phyloP scores from a whole-genome alignment of 176 grass and related monocot species.

The Carex myosuroides region DNA sequence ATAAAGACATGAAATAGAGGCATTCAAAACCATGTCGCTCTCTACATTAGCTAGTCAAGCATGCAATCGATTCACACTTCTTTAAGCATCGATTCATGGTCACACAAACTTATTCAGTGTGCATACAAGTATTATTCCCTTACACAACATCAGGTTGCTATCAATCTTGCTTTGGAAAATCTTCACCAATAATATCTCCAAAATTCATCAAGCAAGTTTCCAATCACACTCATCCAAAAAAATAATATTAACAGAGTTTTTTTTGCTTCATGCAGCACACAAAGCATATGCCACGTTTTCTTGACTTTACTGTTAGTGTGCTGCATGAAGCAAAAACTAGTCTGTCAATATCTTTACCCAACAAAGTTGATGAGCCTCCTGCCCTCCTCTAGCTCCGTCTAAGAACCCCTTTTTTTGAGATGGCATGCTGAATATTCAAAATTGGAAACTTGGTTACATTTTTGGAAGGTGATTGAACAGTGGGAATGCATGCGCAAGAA shows the following conservation, averaged over 20 bases:
- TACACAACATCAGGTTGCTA: background rate
- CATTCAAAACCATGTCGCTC: background rate
- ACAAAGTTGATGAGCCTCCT: background rate
- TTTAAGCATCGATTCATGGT: background rate
- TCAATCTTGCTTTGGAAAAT: background rate
- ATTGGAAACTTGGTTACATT: background rate
- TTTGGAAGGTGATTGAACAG: background rate
- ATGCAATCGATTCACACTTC: background rate
- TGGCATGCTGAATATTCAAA: constrained; percentile 3
- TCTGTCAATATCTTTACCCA: too few relatives aligned
- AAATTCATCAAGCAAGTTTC: background rate
- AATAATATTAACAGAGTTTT: too few relatives aligned
- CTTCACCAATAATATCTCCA: background rate
- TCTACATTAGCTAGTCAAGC: background rate
- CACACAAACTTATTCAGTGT: background rate
- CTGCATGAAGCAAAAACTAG: too few relatives aligned
- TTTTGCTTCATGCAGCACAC: too few relatives aligned
- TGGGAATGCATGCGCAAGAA: constrained; percentile 7
- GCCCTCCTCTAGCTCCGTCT: background rate
- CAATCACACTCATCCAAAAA: background rate
- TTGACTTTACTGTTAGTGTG: too few relatives aligned
- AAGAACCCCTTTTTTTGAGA: background rate
- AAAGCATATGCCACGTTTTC: too few relatives aligned
- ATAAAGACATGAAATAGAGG: too few relatives aligned
- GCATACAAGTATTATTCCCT: background rate